A percentile compares a stretch with the other conserved stretches of the same genome.
Evolutionary conservation across 805 yeast genomes (phyloP).

Genomic region (Candida sanyiensis): DNA sequence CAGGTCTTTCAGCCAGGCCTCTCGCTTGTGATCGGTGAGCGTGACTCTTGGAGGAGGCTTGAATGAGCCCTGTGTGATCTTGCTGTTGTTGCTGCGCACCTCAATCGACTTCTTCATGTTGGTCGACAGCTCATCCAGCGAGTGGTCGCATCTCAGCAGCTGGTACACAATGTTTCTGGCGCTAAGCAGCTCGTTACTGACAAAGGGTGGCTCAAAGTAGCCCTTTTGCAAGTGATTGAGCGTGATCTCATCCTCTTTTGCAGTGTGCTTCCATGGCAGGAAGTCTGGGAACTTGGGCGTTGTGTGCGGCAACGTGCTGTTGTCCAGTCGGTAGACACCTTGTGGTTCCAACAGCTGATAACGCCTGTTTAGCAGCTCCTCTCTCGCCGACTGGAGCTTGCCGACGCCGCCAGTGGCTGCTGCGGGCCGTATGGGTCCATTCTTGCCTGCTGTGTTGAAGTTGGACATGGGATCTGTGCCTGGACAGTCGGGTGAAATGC

Average conservation of each 20-base stretch:
- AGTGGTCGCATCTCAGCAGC: conserved; percentile 23
- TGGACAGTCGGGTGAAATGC: no score
- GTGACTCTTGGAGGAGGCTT: conserved; percentile 89
- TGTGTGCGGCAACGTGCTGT: conserved; percentile 10
- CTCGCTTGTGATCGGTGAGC: conserved; percentile 78
- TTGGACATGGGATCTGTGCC: conserved; percentile 1
- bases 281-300: conserved; percentile 57
- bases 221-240: conserved; percentile 64
- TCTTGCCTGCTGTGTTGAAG: background rate
- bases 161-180: conserved; percentile 52
- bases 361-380: conserved; percentile 26
- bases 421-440: background rate
- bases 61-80: conserved; percentile 47
- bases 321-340: conserved; percentile 31
- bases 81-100: conserved; percentile 40
- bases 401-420: background rate
- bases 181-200: conserved; percentile 61
- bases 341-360: conserved; percentile 30
- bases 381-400: conserved; percentile 15
- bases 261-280: conserved; percentile 59
- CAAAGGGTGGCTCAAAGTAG: conserved; percentile 55
- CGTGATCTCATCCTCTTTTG: conserved; percentile 49
- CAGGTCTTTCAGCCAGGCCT: conserved; percentile 78
- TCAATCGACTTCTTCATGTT: conserved; percentile 44
- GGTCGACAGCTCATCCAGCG: conserved; percentile 43